These are phyloP conservation scores for Aspergillus novoparasiticus DNA, from an alignment of 2,329 filamentous ascomycete genomes.

Conservation along the genomic window DNA sequence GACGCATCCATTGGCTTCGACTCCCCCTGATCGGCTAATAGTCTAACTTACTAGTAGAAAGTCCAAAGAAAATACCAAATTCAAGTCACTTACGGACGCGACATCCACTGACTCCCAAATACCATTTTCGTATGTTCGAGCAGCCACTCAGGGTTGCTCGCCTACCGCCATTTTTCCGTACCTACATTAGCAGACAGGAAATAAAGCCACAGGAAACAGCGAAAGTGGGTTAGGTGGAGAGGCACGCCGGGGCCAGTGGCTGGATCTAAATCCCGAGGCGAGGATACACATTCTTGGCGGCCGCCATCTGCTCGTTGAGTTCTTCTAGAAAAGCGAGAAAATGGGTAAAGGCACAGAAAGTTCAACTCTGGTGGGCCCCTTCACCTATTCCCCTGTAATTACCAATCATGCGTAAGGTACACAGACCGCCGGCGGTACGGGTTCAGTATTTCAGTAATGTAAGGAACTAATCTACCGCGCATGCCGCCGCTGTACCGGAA, in stretches of 20 bases:
- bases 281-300: conserved; percentile 4
- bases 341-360: conserved; percentile 8
- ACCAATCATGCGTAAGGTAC: conserved; percentile 5
- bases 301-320: conserved; percentile 4
- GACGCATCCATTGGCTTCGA: conserved; percentile 7
- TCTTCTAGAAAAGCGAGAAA: conserved; percentile 21
- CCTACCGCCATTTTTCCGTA: conserved; percentile 2
- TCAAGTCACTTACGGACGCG: not conserved
- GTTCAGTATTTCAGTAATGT: conserved; percentile 1
- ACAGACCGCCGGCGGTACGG: not conserved
- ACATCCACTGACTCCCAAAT: not conserved
- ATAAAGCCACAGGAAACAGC: not conserved
- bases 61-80: not conserved
- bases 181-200: conserved; percentile 6
- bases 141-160: not conserved
- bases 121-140: not conserved
- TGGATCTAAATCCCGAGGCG: conserved; percentile 10
- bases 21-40: conserved; percentile 7
- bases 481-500: conserved; percentile 13
- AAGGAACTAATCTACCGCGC: conserved; percentile 9
- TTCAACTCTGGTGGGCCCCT: conserved; percentile 12
- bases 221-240: conserved; percentile 9
- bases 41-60: not conserved
- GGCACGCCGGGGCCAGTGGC: not conserved
- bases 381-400: conserved; percentile 1